Percentiles rank a stretch among this genome's conserved stretches.
Evolutionary conservation across 441 rosid species (phyloP).

Genomic region (Lepidium campestre): DNA sequence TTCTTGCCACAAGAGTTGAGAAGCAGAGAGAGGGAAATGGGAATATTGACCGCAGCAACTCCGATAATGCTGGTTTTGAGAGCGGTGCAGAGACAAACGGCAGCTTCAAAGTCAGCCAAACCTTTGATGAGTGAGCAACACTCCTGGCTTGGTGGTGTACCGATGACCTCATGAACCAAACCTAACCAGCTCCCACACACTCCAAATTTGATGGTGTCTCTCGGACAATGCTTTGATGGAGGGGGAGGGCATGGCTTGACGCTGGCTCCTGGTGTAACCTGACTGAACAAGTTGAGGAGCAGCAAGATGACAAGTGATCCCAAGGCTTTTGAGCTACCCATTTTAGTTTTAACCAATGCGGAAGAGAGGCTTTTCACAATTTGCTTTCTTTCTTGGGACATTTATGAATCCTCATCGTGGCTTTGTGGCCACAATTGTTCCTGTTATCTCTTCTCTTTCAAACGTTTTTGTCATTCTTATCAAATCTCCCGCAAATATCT

Average conservation of each 20-base stretch:
- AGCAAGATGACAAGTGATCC: constrained; percentile 5
- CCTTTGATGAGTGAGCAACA: constrained; percentile 63
- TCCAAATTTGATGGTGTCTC: constrained; percentile 57
- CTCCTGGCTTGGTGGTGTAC: constrained; percentile 59
- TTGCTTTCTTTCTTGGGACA: not conserved
- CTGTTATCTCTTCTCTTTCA: not conserved
- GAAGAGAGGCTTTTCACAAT: not conserved
- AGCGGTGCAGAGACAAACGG: constrained; percentile 65
- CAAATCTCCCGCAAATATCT: not conserved
- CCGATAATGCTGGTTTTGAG: constrained; percentile 59
- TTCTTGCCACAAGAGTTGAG: constrained; percentile 58
- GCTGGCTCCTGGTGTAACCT: constrained; percentile 5
- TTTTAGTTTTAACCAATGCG: not conserved
- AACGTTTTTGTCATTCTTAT: not conserved
- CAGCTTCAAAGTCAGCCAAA: constrained; percentile 74
- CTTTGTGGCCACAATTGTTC: constrained; percentile 15
- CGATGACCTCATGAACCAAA: constrained; percentile 51
- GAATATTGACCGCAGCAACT: constrained; percentile 34
- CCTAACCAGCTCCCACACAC: constrained; percentile 81
- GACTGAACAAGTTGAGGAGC: constrained; percentile 28
- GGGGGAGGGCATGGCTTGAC: constrained; percentile 29
- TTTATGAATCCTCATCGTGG: not conserved
- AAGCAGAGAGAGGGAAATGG: constrained; percentile 49
- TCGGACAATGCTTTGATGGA: constrained; percentile 41
- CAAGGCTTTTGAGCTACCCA: constrained; percentile 16